phyloP scores from a whole-genome alignment of 164 flowering plant species.

The Magnolia sinica region DNA sequence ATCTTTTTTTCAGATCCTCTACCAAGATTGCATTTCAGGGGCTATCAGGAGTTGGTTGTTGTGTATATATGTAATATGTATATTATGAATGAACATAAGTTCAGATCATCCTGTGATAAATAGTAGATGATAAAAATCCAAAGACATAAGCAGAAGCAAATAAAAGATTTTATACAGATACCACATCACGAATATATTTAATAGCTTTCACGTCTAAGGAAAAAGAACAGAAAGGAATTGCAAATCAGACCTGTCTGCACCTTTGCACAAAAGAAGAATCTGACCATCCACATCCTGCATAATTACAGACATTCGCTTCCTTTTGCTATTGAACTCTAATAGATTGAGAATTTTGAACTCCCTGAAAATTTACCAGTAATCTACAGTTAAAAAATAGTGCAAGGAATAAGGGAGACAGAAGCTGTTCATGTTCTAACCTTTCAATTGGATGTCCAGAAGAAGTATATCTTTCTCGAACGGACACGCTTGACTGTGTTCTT shows the following conservation, averaged over 20 bases:
- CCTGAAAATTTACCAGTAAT: conserved; percentile 39
- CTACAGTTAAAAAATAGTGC: conserved; percentile 1
- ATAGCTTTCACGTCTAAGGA: neutral
- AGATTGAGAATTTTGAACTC: conserved; percentile 77
- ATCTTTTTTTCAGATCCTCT: neutral
- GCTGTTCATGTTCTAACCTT: conserved; percentile 44
- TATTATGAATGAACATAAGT: neutral
- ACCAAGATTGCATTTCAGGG: neutral
- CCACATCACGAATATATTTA: neutral
- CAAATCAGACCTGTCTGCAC: conserved; percentile 90
- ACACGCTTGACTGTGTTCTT: conserved; percentile 82
- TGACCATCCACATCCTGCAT: conserved; percentile 76
- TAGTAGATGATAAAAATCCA: neutral
- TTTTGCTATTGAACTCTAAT: conserved; percentile 88
- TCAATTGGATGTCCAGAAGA: conserved; percentile 48
- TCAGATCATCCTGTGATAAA: neutral
- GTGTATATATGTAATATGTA: neutral
- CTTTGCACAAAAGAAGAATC: conserved; percentile 88
- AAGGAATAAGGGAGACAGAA: neutral
- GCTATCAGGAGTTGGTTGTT: neutral
- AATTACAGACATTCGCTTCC: conserved; percentile 95
- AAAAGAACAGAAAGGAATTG: conserved; percentile 5
- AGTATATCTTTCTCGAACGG: conserved; percentile 66
- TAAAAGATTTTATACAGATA: neutral
- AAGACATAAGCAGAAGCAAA: neutral